phyloP scores from a whole-genome alignment of 768 basidiomycete genomes.

The Hypsizygus marmoreus region DNA sequence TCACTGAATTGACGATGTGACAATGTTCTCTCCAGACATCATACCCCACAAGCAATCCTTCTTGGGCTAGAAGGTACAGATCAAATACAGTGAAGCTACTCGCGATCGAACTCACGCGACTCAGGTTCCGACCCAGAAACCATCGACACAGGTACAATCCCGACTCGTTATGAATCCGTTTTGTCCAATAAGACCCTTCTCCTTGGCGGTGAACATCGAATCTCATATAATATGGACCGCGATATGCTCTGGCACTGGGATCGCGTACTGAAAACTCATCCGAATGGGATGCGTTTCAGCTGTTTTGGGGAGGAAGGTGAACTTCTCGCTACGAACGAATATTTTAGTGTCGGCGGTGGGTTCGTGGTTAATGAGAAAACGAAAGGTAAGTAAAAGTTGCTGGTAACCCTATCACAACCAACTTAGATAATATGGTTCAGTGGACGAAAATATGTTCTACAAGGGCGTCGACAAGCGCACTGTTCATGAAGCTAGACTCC shows the following conservation, averaged over 20 bases:
- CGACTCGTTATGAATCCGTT: conserved; percentile 73
- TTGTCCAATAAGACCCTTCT: conserved; percentile 62
- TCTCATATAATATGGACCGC: conserved; percentile 82
- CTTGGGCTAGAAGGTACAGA: conserved; percentile 71
- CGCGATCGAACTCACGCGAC: neutral
- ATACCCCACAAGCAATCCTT: conserved; percentile 85
- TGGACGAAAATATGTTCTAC: conserved; percentile 94
- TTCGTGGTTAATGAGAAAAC: conserved; percentile 97
- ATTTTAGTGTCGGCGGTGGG: conserved; percentile 92
- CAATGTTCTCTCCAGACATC: conserved; percentile 54
- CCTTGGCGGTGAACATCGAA: conserved; percentile 73
- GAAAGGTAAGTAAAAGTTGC: conserved; percentile 54
- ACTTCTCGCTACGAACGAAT: conserved; percentile 91
- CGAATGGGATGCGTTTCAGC: conserved; percentile 93
- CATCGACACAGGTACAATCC: conserved; percentile 84
- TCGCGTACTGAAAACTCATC: conserved; percentile 84
- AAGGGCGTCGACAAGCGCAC: conserved; percentile 82
- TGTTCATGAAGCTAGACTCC: conserved; percentile 79
- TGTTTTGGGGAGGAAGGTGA: conserved; percentile 82
- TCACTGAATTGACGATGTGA: neutral
- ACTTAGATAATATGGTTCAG: conserved; percentile 33
- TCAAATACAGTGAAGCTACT: neutral
- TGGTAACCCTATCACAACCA: neutral
- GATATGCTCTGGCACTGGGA: conserved; percentile 96
- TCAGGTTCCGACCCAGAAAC: conserved; percentile 89